Percentiles rank a stretch among this genome's conserved stretches.
Evolutionary conservation across 805 yeast species (phyloP).

Genomic region (Saccharomyces kudriavzevii): DNA sequence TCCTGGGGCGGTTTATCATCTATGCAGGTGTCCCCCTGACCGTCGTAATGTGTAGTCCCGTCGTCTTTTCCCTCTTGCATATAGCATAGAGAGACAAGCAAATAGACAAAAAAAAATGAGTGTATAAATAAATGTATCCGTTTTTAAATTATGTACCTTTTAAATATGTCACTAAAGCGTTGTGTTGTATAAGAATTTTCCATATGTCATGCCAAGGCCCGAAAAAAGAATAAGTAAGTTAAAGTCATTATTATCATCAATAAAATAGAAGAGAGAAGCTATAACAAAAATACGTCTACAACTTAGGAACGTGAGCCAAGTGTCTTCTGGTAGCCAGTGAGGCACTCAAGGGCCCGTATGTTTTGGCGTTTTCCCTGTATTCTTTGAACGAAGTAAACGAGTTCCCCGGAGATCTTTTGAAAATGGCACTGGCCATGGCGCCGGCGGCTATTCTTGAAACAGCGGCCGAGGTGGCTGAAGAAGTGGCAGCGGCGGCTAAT

Average conservation of each 20-base stretch:
- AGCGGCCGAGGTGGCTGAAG: conserved; percentile 1
- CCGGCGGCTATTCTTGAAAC: not conserved
- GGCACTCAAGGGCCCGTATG: conserved; percentile 33
- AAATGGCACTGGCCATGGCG: conserved; percentile 4
- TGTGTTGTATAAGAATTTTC: not conserved
- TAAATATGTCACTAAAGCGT: not conserved
- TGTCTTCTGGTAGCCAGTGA: conserved; percentile 19
- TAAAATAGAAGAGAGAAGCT: not conserved
- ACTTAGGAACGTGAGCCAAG: conserved; percentile 2
- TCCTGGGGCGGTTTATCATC: conserved; percentile 65
- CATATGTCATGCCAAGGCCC: not conserved
- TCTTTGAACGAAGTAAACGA: conserved; percentile 32
- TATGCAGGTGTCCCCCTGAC: conserved; percentile 71
- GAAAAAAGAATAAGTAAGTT: not conserved
- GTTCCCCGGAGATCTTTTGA: conserved; percentile 23
- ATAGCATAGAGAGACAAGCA: not conserved
- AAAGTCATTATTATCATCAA: not conserved
- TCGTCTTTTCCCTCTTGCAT: conserved; percentile 5
- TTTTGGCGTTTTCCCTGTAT: conserved; percentile 33
- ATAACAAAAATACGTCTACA: not conserved
- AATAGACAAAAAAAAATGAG: not conserved
- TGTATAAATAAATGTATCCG: not conserved
- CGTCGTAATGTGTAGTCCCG: conserved; percentile 35
- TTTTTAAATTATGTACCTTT: not conserved
- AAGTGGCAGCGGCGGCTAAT: conserved; percentile 6